A percentile compares a stretch with the other conserved stretches of the same genome.
Evolutionary conservation across 192 early-diverging fungal species (phyloP).

Genomic region (Backusella mclennaniae): DNA sequence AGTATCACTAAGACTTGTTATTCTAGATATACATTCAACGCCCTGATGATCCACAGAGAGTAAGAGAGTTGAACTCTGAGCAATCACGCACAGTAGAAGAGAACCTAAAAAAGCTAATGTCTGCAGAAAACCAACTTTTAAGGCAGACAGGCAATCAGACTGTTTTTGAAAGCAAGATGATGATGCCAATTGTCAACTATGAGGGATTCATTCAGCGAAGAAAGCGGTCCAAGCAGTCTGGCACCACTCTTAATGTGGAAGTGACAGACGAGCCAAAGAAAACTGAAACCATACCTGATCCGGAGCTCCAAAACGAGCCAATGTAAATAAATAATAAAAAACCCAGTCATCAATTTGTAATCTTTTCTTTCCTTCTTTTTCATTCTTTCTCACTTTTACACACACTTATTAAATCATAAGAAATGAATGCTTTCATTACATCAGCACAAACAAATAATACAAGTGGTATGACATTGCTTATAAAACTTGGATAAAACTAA

Average conservation of each 20-base stretch:
- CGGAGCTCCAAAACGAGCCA: slow-evolving; percentile 5
- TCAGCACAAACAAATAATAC: background rate
- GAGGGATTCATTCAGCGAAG: slow-evolving; percentile 18
- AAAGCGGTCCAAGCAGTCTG: slow-evolving; percentile 17
- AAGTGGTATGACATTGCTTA: background rate
- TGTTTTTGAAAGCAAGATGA: background rate
- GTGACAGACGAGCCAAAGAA: slow-evolving; percentile 8
- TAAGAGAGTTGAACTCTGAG: slow-evolving; percentile 50
- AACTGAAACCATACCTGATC: background rate
- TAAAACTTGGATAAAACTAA: background rate
- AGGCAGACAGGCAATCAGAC: background rate
- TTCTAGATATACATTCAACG: slow-evolving; percentile 51
- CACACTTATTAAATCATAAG: background rate
- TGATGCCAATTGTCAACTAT: slow-evolving; percentile 20
- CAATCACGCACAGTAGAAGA: slow-evolving; percentile 56
- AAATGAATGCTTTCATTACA: background rate
- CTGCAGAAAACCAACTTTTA: slow-evolving; percentile 20
- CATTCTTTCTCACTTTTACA: background rate
- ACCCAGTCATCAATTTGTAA: background rate
- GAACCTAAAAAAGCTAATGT: slow-evolving; percentile 46
- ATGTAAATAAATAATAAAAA: slow-evolving; percentile 9
- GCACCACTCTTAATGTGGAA: slow-evolving; percentile 10
- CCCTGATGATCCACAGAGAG: slow-evolving; percentile 49
- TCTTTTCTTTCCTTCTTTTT: background rate
- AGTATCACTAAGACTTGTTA: background rate